Base-by-base conservation (phyloP, 352 stramenopile species). In the Phytophthora quininea region DNA sequence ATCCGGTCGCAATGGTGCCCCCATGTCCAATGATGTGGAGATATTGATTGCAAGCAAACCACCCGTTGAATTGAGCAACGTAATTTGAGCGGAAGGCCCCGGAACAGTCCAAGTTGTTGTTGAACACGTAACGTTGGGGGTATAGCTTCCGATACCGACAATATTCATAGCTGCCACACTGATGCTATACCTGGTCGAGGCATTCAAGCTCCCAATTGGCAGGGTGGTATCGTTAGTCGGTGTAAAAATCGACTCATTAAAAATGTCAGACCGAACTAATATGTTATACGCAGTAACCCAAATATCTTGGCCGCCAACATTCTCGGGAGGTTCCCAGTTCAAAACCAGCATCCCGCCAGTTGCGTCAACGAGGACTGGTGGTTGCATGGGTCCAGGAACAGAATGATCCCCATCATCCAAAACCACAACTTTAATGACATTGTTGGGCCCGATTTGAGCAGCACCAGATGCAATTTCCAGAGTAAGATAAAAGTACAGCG, bases 271-370 rank as follows among this genome's bases (percentile, higher is more conserved):
- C 4, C 30, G 62, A n/a, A 80, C 65, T 7, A 62, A 69, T 43
- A 76, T 52, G 10, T 62, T 77, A 31, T 91, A 91, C n/a, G 32
- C 42, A 4, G 53, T 71, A 46, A 89, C 76, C 73, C 58, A 85
- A 0, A 84, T 43, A 8, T 51, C 51, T 46, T 67, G 32, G 0
- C 69, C 80, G 15, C 83, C 83, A 3, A 75, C 10, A n/a, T 90
- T 91, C 3, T 70, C n/a, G 0, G 80, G 80, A n/a, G 71, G 42
- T 2, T 37, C 43, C 83, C 83, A 91, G 0, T 54, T 43, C 0
- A 91, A 35, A 24, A 29, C 42, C 3, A 90, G 46, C 75, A 89
- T 73, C 0, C 80, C 83, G 24, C 83, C 83, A 0, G 83, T 91
- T 8, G 65, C 68, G 38, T 64, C 67, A 4, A 54, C 43, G 7